Percentiles rank a stretch among this genome's conserved stretches.
These are phyloP conservation scores for Meredithiella fracta DNA, from an alignment of 2,329 filamentous ascomycete genomes.

Conservation along the genomic window DNA sequence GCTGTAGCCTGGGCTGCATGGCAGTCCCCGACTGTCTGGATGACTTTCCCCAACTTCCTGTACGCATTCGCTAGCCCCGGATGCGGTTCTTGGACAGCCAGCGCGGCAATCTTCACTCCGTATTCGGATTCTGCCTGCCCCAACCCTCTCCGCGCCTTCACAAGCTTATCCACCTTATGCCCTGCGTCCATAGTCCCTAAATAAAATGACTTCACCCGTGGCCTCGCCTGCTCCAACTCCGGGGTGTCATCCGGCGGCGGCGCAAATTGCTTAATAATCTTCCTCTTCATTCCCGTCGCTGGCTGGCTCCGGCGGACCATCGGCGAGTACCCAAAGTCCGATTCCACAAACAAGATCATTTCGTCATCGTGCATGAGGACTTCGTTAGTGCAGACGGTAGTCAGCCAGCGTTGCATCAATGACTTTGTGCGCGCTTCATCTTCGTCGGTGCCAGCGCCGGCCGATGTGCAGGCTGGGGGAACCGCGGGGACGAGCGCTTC, in stretches of 20 bases:
- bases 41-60: conserved; percentile 81
- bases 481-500: conserved; percentile 89
- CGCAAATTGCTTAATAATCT: conserved; percentile 95
- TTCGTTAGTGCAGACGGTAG: conserved; percentile 81
- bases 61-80: conserved; percentile 77
- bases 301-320: conserved; percentile 93
- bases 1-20: conserved; percentile 93
- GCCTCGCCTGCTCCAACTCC: conserved; percentile 76
- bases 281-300: conserved; percentile 83
- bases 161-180: conserved; percentile 87
- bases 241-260: conserved; percentile 94
- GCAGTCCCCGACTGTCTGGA: conserved; percentile 87
- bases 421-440: conserved; percentile 82
- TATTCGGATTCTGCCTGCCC: conserved; percentile 87
- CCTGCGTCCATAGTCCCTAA: conserved; percentile 90
- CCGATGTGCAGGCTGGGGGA: conserved; percentile 83
- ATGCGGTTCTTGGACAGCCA: conserved; percentile 84
- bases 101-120: conserved; percentile 70
- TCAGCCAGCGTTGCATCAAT: conserved; percentile 86
- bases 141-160: conserved; percentile 78
- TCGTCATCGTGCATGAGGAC: conserved; percentile 90
- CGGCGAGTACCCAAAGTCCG: conserved; percentile 94
- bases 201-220: conserved; percentile 89
- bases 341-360: conserved; percentile 97
- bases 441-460: conserved; percentile 88